These are phyloP conservation scores for Durio zibethinus DNA, from an alignment of 345 rosid genomes.

Conservation along the genomic window DNA sequence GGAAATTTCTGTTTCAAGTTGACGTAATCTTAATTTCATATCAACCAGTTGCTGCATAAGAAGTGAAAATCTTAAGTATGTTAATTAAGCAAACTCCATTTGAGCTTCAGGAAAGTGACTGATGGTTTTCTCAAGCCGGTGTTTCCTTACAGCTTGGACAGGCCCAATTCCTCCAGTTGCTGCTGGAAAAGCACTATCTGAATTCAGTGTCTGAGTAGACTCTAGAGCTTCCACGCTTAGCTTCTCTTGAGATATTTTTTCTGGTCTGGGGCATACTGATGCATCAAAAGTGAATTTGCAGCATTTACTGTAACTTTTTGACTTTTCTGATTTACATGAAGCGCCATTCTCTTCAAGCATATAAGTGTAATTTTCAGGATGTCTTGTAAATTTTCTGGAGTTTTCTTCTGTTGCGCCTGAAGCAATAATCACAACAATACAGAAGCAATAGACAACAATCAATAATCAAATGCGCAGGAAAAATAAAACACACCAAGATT, in stretches of 20 bases:
- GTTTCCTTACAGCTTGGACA: conserved; percentile 6
- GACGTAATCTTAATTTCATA: background rate
- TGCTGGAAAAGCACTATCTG: background rate
- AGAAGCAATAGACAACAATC: too few species aligned
- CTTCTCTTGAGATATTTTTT: background rate
- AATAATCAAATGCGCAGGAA: too few species aligned
- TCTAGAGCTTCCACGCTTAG: background rate
- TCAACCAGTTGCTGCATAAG: conserved; percentile 8
- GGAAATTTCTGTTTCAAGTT: conserved; percentile 4
- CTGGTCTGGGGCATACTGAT: background rate
- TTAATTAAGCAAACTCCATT: background rate
- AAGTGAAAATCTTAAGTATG: background rate
- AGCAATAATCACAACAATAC: too few species aligned
- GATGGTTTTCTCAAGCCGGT: background rate
- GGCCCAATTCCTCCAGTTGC: background rate
- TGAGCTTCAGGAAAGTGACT: background rate
- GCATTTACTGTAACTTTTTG: conserved; percentile 1
- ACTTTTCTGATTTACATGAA: background rate
- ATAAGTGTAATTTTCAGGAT: background rate
- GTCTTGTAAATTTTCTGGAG: background rate
- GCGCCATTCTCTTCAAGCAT: background rate
- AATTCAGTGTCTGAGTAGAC: conserved; percentile 7
- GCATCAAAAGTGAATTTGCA: background rate
- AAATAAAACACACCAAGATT: too few species aligned
- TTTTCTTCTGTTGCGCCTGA: too few species aligned